Base-by-base conservation (phyloP, 164 flowering plant genomes). In the Vitis rotundifolia region DNA sequence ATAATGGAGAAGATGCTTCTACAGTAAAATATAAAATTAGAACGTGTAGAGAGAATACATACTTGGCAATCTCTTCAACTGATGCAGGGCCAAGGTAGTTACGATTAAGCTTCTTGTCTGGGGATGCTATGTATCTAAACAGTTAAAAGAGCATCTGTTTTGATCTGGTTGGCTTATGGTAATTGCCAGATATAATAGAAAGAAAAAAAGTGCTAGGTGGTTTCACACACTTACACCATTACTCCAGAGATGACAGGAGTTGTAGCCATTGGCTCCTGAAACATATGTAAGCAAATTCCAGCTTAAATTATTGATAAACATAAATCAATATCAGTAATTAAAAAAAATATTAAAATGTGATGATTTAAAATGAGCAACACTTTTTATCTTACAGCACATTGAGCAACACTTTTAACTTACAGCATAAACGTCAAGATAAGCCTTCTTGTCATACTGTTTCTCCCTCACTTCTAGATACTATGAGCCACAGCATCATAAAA, bases 391-490 rank as follows among this genome's bases (percentile, higher is more conserved):
- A 91, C 99, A 14, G 97, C 88, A 77, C 26, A 22, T 22, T 22
- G 26, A 22, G 26, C 26, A 58, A 2, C 11, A 51, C 58, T 4
- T 53, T 56, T 55, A 48, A 79, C 97, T 88, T 82, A 91, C 99
- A 14, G 97, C 88, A 77, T 77, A 94, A 57, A 94, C 82, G 75
- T 94, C 97, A 63, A 94, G 47, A 72, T 84, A 87, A 51, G 78
- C 92, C 79, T 94, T 88, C 81, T 79, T 56, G 75, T 94, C 97
- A 74, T 94, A 94, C 73, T 94, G 99, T 83, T 94, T 91, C 84
- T 94, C 99, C 73, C 99, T 88, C 71, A 94, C 97, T 84, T 92
- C 97, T 26, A 92, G 82, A 83, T 92, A 64, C 99, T 94, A 87
- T 76, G 77, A 6, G 22, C 22, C 61, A 68, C 55, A 67, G 65